Base-by-base conservation (phyloP, 371 early-diverging fungal genomes). In the Nematocida major region DNA sequence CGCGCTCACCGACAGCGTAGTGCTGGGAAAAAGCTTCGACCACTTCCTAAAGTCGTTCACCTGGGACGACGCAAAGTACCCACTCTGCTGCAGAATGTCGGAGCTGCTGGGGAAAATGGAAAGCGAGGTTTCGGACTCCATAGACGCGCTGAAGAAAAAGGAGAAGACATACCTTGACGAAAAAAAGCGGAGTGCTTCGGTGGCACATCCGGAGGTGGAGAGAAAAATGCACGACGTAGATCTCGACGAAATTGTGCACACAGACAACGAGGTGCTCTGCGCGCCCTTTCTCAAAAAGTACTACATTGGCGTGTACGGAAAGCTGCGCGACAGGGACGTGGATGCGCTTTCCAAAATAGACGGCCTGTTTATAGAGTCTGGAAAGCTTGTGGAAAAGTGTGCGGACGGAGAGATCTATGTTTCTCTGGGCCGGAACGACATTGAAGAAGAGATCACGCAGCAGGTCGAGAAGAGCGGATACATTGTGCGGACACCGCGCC, bases 21-120 rank as follows among this genome's bases (percentile, higher is more conserved):
- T 73, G 7, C 62, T 73, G 9, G 76, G 76, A 18, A 73, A 65
- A 65, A 50, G 42, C 3, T 73, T 73, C 38, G 76, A 73, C 76
- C 65, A 73, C 30, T 73, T 62, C 38, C 40, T 73, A 22, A 73
- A 73, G 53, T 48, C 76, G 13, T 73, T 73, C 53, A 20, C 24
- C 13, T 73, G 76, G 76, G 50, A 61, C 34, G 20, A 34, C 28
- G 13, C 59, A 15, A 53, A 39, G 32, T 73, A 73, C 24, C 76
- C 76, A 11, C 54, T 62, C 2, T 11, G 28, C 28, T 22, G 26
- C 15, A 73, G 40, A 26, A 59, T 63, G 50, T 13, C 28, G 18
- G 65, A 73, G 48, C 53, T 73, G 24, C 76, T 73, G 15, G 20
- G 43, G 3, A 22, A 20, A 2, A 59, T 73, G 62, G 76, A 73